phyloP scores from a whole-genome alignment of 2,329 filamentous ascomycete genomes.

The Aspergillus quadricinctus region DNA sequence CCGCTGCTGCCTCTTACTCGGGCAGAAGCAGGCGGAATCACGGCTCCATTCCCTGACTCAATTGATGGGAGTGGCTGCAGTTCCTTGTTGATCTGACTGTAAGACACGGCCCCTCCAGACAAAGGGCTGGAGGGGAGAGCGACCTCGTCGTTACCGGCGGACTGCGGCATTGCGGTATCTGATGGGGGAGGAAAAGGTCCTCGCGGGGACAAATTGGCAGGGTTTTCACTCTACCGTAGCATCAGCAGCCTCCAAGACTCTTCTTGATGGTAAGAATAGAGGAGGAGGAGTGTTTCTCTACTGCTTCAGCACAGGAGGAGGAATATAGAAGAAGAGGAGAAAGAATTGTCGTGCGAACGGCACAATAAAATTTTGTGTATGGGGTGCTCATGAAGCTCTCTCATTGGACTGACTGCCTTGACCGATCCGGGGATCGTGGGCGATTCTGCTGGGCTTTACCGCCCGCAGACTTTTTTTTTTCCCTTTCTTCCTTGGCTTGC shows the following conservation, averaged over 20 bases:
- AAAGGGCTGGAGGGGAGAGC: slow-evolving; percentile 37
- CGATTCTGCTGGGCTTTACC: slow-evolving; percentile 17
- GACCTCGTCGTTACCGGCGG: slow-evolving; percentile 26
- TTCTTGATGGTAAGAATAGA: slow-evolving; percentile 7
- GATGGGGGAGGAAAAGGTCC: slow-evolving; percentile 28
- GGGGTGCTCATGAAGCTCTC: slow-evolving; percentile 14
- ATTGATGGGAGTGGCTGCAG: slow-evolving; percentile 28
- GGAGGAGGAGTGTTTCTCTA: slow-evolving; percentile 14
- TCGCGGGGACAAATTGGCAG: slow-evolving; percentile 34
- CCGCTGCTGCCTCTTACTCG: slow-evolving; percentile 51
- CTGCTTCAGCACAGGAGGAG: slow-evolving; percentile 27
- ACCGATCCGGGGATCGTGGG: slow-evolving; percentile 17
- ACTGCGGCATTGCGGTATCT: slow-evolving; percentile 27
- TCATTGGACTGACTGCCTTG: slow-evolving; percentile 18
- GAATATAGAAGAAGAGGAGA: slow-evolving; percentile 17
- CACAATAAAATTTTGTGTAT: slow-evolving; percentile 26
- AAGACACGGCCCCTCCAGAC: slow-evolving; percentile 37
- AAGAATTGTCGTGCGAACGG: slow-evolving; percentile 12
- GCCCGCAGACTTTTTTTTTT: slow-evolving; percentile 15
- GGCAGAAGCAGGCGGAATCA: slow-evolving; percentile 57
- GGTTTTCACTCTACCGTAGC: slow-evolving; percentile 35
- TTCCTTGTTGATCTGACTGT: slow-evolving; percentile 30
- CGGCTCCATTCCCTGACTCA: slow-evolving; percentile 27
- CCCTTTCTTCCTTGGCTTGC: neutral
- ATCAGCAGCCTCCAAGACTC: slow-evolving; percentile 33